Percentiles rank a stretch among this genome's conserved stretches.
Evolutionary conservation across 2,329 filamentous ascomycete genomes (phyloP).

Genomic region (Aspergillus pseudoviridinutans): DNA sequence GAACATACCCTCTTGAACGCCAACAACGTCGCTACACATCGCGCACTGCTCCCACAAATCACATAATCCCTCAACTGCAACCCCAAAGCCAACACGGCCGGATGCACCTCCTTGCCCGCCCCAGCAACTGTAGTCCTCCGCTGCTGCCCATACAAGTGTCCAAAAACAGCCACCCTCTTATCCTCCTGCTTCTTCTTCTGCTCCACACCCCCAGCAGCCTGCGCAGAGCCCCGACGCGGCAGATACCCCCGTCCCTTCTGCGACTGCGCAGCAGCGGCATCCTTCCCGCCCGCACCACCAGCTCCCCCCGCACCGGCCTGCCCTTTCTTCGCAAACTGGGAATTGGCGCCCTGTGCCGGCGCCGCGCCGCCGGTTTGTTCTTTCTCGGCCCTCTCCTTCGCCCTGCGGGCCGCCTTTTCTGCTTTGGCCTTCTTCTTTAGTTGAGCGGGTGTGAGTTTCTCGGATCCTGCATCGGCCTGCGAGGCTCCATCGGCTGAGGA

Average conservation of each 20-base stretch:
- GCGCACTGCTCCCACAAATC: slow-evolving; percentile 82
- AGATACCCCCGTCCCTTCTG: slow-evolving; percentile 30
- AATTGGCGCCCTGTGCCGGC: slow-evolving; percentile 11
- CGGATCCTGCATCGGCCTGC: slow-evolving; percentile 24
- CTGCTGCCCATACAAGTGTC: slow-evolving; percentile 75
- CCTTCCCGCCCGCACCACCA: slow-evolving; percentile 14
- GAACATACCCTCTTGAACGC: slow-evolving; percentile 76
- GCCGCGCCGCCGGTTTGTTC: slow-evolving; percentile 42
- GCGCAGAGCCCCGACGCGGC: slow-evolving; percentile 35
- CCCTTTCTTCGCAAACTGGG: slow-evolving; percentile 28
- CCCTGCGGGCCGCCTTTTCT: slow-evolving; percentile 83
- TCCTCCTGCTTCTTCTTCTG: slow-evolving; percentile 56
- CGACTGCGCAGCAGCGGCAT: slow-evolving; percentile 20
- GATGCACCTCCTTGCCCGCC: slow-evolving; percentile 71
- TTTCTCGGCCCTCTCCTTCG: slow-evolving; percentile 59
- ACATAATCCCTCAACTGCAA: slow-evolving; percentile 87
- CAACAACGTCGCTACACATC: slow-evolving; percentile 80
- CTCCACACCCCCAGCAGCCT: slow-evolving; percentile 36
- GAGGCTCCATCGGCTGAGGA: slow-evolving; percentile 18
- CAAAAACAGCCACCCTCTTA: slow-evolving; percentile 72
- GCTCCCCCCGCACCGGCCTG: slow-evolving; percentile 17
- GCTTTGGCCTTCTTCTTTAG: slow-evolving; percentile 86
- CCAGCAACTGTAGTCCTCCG: slow-evolving; percentile 61
- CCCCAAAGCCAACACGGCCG: slow-evolving; percentile 76
- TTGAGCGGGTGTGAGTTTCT: slow-evolving; percentile 56